These are phyloP conservation scores for Capronia epimyces DNA, from an alignment of 2,329 filamentous ascomycete genomes.

Conservation along the genomic window DNA sequence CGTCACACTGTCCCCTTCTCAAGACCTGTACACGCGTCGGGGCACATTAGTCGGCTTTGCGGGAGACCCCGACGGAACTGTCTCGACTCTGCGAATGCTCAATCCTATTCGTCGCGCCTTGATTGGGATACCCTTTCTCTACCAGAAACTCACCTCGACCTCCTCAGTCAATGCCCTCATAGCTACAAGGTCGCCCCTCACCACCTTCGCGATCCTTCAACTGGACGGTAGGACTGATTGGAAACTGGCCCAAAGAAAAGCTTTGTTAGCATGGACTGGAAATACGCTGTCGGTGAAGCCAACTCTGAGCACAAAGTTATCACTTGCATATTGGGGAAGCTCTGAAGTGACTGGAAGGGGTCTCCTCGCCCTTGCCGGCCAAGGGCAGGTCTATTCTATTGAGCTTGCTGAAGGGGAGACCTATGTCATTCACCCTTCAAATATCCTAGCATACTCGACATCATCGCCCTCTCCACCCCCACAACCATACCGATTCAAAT, in stretches of 20 bases:
- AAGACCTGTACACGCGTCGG: conserved; percentile 84
- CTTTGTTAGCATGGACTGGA: conserved; percentile 93
- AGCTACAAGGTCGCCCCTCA: conserved; percentile 77
- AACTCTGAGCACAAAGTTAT: conserved; percentile 60
- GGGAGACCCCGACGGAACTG: conserved; percentile 76
- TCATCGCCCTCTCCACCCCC: conserved; percentile 59
- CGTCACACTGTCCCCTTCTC: conserved; percentile 85
- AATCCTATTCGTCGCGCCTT: conserved; percentile 74
- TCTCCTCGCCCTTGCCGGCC: conserved; percentile 74
- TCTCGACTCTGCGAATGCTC: conserved; percentile 83
- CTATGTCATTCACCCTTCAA: conserved; percentile 82
- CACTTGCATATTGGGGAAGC: conserved; percentile 84
- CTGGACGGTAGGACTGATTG: conserved; percentile 93
- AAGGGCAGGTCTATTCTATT: conserved; percentile 84
- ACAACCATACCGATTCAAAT: conserved; percentile 79
- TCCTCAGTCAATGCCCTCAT: conserved; percentile 83
- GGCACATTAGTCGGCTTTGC: conserved; percentile 67
- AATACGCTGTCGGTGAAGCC: conserved; percentile 74
- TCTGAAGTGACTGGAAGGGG: conserved; percentile 84
- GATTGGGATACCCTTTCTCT: conserved; percentile 82
- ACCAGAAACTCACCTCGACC: conserved; percentile 67
- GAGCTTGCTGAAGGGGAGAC: conserved; percentile 76
- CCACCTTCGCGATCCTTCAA: conserved; percentile 80
- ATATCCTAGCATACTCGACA: conserved; percentile 85
- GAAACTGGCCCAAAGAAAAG: conserved; percentile 82